Conservation (phyloP, 2,329 filamentous ascomycete genomes). For the Boeremia lycopersici region DNA sequence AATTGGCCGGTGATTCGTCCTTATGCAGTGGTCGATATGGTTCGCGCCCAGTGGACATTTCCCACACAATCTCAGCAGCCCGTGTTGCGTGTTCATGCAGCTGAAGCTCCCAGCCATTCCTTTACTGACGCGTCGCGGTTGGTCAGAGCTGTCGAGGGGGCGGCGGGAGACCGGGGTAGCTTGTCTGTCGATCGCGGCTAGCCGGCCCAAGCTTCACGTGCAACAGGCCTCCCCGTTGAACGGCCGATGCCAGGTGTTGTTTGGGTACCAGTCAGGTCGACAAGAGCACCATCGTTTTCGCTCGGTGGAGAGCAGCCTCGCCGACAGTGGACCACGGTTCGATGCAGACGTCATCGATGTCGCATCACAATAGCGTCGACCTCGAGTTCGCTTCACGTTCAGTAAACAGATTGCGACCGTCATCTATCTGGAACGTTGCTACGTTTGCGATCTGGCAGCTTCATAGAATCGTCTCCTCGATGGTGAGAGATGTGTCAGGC, state of each 20-base stretch:
- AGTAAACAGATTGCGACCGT: neutral
- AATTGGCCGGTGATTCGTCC: slow-evolving; percentile 31
- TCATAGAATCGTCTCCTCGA: too few relatives aligned
- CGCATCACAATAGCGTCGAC: neutral
- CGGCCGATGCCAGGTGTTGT: slow-evolving; percentile 5
- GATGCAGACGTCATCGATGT: slow-evolving; percentile 10
- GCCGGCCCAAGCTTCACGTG: slow-evolving; percentile 17
- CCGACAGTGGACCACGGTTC: neutral
- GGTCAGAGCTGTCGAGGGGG: neutral
- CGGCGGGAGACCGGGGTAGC: slow-evolving; percentile 14
- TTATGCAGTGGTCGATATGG: slow-evolving; percentile 25
- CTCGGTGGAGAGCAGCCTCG: slow-evolving; percentile 1
- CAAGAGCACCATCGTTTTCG: neutral
- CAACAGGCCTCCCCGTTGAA: slow-evolving; percentile 7
- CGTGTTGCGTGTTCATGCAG: slow-evolving; percentile 26
- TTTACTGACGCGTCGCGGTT: slow-evolving; percentile 20
- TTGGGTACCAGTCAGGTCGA: slow-evolving; percentile 1
- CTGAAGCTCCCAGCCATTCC: slow-evolving; percentile 32
- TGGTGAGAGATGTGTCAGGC: too few relatives aligned
- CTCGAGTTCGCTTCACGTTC: too few relatives aligned
- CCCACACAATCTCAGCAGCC: slow-evolving; percentile 33
- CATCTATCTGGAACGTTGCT: neutral
- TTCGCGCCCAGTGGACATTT: slow-evolving; percentile 31
- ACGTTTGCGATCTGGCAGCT: too few relatives aligned
- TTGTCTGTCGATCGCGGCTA: slow-evolving; percentile 11